Evolutionary conservation across 305 asterid species (phyloP).

Genomic region (Fraxinus dipetala): DNA sequence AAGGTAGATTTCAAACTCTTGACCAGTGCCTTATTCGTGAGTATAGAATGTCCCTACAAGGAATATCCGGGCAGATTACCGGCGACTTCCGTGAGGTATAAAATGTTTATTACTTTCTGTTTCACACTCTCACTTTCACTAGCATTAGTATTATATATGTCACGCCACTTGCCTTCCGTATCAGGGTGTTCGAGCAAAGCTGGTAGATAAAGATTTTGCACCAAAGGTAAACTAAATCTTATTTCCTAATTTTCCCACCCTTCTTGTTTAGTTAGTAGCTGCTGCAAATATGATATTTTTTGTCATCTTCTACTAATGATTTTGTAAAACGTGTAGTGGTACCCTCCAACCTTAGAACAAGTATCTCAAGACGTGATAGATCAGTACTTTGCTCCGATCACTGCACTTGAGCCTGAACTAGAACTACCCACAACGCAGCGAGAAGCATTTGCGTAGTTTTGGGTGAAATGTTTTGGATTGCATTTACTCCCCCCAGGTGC

Average conservation of each 20-base stretch:
- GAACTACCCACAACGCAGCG: constrained; percentile 71
- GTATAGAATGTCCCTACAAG: constrained; percentile 55
- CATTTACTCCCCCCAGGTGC: background rate
- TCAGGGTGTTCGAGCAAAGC: constrained; percentile 38
- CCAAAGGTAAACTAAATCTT: constrained; percentile 62
- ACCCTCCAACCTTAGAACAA: constrained; percentile 78
- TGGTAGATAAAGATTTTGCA: constrained; percentile 65
- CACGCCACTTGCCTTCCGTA: constrained; percentile 16
- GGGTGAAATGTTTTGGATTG: background rate
- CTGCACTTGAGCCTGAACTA: constrained; percentile 75
- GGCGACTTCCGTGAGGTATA: constrained; percentile 74
- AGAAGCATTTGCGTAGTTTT: constrained; percentile 62
- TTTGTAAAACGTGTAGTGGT: constrained; percentile 62
- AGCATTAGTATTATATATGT: constrained; percentile 6
- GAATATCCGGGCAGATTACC: constrained; percentile 50
- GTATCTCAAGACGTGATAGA: constrained; percentile 88
- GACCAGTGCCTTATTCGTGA: constrained; percentile 87
- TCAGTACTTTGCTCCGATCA: constrained; percentile 58
- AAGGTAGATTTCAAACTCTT: constrained; percentile 82
- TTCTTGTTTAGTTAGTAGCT: background rate
- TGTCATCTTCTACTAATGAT: background rate
- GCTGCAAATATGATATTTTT: background rate
- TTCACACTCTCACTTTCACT: background rate
- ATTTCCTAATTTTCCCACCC: background rate
- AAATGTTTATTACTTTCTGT: background rate